These are phyloP conservation scores for Colletotrichum abscissum DNA, from an alignment of 2,329 filamentous ascomycete genomes.

Conservation along the genomic window DNA sequence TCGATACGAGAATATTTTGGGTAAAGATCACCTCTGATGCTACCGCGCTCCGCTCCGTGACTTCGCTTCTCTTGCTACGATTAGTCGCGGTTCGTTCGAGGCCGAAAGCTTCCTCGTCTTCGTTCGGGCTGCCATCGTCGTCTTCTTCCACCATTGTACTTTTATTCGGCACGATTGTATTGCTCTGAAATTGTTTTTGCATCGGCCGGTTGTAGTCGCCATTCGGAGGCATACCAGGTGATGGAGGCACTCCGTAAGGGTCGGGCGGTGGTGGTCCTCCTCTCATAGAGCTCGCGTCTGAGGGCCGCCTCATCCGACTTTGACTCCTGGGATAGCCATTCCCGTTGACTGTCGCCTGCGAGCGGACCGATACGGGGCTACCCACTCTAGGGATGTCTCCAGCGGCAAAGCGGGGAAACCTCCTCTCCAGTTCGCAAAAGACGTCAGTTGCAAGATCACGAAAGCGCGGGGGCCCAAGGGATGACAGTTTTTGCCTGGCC, in stretches of 20 bases:
- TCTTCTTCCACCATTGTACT: constrained; percentile 98
- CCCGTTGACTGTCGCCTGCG: constrained; percentile 69
- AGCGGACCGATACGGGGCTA: constrained; percentile 75
- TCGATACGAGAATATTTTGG: constrained; percentile 24
- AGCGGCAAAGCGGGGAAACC: constrained; percentile 84
- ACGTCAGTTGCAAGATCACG: constrained; percentile 95
- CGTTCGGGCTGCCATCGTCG: constrained; percentile 73
- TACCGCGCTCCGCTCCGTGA: constrained; percentile 45
- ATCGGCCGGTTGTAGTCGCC: constrained; percentile 81
- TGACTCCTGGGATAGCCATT: constrained; percentile 61
- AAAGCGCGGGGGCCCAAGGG: constrained; percentile 87
- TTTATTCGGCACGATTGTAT: constrained; percentile 97
- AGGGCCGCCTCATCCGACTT: constrained; percentile 66
- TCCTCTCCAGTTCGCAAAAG: constrained; percentile 91
- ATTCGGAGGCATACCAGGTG: constrained; percentile 63
- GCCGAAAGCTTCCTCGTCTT: constrained; percentile 72
- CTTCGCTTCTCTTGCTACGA: constrained; percentile 41
- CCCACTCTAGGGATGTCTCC: constrained; percentile 75
- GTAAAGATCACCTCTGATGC: constrained; percentile 51
- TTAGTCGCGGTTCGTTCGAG: constrained; percentile 55
- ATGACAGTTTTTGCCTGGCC: constrained; percentile 94
- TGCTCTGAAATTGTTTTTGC: constrained; percentile 92
- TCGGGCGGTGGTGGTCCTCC: constrained; percentile 54
- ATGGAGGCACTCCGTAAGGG: constrained; percentile 67
- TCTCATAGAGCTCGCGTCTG: constrained; percentile 71